Conservation (phyloP, 768 basidiomycete genomes). For the Dentipellis sp. region DNA sequence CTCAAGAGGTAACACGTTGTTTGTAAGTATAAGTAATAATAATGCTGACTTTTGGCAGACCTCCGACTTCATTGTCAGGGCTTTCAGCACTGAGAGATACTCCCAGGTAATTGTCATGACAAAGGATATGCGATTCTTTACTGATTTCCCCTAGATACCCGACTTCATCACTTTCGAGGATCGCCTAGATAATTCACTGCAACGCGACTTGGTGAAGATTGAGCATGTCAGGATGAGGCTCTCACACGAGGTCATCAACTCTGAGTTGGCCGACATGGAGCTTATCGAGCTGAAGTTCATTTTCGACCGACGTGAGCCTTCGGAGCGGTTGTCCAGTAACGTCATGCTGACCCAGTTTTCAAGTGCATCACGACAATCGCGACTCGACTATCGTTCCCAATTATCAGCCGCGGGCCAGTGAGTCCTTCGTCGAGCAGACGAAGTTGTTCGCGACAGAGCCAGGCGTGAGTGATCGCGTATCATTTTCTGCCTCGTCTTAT, state of each 20-base stretch:
- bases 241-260: slow-evolving; percentile 58
- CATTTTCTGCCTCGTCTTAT: too few relatives aligned
- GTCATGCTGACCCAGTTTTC: neutral
- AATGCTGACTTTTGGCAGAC: slow-evolving; percentile 34
- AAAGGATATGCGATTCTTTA: neutral
- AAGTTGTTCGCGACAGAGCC: slow-evolving; percentile 52
- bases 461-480: slow-evolving; percentile 37
- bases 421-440: slow-evolving; percentile 58
- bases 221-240: slow-evolving; percentile 83
- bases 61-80: slow-evolving; percentile 70
- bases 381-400: slow-evolving; percentile 73
- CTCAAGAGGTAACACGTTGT: slow-evolving; percentile 49
- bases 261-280: slow-evolving; percentile 74
- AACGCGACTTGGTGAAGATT: slow-evolving; percentile 72
- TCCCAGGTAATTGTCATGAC: slow-evolving; percentile 44
- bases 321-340: neutral
- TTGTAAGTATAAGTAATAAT: neutral
- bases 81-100: slow-evolving; percentile 75
- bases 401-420: slow-evolving; percentile 54
- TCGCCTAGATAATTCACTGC: slow-evolving; percentile 73
- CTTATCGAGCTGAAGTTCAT: slow-evolving; percentile 78
- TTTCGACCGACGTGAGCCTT: slow-evolving; percentile 56
- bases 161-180: slow-evolving; percentile 81
- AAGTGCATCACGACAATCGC: slow-evolving; percentile 80
- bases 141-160: slow-evolving; percentile 45